Base-by-base conservation (phyloP, 352 stramenopile species). In the Pythium folliculosum region DNA sequence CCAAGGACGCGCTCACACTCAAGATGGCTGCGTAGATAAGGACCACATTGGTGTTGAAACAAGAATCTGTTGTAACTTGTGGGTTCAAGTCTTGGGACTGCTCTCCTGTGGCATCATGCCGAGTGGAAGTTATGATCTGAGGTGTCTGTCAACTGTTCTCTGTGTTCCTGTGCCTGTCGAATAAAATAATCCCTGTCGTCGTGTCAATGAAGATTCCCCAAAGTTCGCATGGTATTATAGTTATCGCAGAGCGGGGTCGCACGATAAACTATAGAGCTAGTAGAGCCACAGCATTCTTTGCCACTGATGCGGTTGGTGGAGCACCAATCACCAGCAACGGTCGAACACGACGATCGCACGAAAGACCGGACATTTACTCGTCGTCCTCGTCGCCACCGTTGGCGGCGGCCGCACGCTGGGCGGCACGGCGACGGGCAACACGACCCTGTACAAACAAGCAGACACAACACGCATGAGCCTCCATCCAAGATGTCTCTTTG, bases 361-460 rank as follows among this genome's bases (percentile, higher is more conserved):
- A 54, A 63, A 60, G 67, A 53, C 60, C 55, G 59, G 65, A 72
- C 51, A 74, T 76, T 91, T 94, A 94, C 72, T 94, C 86, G 65
- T 95, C 88, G 71, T 95, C 87, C 59, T 88, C 80, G 58, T 93
- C 86, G 54, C 75, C 95, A 65, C 91, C 95, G 70, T 89, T 91
- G 64, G 84, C 86, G 63, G 91, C 93, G 40, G 95, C 95, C 63
- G 95, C 95, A 75, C 94, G 95, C 72, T 96, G 88, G 23, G 94
- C 95, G 59, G 94, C 94, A 79, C 97, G 87, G 81, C 97, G 92
- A 84, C 96, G 89, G 57, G 97, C 96, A 67, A 99, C 94, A 84
- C 97, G 96, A 79, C 97, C 97, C 63, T 88, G 63, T 66, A 72
- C 5, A 63, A 44, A 63, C 56, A 63, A 54, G n/a, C 43, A 55